Conservation (phyloP, 1,284 basidiomycete species). For the Rhizoctonia solani region DNA sequence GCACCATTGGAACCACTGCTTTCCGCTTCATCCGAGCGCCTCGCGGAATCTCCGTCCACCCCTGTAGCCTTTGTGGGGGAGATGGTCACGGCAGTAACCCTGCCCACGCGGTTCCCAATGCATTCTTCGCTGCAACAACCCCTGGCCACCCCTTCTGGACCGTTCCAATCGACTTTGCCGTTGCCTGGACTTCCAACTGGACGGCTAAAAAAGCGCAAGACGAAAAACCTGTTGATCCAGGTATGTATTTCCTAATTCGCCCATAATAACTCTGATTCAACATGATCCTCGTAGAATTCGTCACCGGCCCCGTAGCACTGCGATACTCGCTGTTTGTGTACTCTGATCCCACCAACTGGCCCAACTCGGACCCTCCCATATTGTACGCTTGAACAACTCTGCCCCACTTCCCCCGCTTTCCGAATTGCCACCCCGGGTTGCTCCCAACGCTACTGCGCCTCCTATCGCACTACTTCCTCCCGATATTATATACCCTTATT, state of each 20-base stretch:
- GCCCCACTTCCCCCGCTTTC: background rate
- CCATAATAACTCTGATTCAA: background rate
- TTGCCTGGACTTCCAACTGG: conserved; percentile 21
- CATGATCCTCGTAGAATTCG: conserved; percentile 9
- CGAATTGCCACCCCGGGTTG: background rate
- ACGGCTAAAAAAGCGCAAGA: background rate
- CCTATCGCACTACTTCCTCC: background rate
- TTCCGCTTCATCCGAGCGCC: conserved; percentile 12
- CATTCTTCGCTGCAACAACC: conserved; percentile 15
- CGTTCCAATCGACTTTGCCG: conserved; percentile 19
- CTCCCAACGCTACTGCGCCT: background rate
- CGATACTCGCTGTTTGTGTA: conserved; percentile 21
- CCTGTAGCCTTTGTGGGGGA: conserved; percentile 19
- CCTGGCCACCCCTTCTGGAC: conserved; percentile 22
- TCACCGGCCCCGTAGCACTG: conserved; percentile 23
- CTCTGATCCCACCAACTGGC: background rate
- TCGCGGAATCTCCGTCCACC: background rate
- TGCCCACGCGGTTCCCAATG: conserved; percentile 12
- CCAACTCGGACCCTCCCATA: background rate
- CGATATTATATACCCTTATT: background rate
- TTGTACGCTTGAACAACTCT: background rate
- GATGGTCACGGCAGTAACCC: conserved; percentile 22
- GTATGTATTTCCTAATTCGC: background rate
- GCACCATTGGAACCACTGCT: conserved; percentile 14
- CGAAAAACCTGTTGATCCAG: conserved; percentile 11